Percentiles rank a stretch among this genome's conserved stretches.
Conservation (phyloP, 768 basidiomycete species). For the Agaricus bisporus region DNA sequence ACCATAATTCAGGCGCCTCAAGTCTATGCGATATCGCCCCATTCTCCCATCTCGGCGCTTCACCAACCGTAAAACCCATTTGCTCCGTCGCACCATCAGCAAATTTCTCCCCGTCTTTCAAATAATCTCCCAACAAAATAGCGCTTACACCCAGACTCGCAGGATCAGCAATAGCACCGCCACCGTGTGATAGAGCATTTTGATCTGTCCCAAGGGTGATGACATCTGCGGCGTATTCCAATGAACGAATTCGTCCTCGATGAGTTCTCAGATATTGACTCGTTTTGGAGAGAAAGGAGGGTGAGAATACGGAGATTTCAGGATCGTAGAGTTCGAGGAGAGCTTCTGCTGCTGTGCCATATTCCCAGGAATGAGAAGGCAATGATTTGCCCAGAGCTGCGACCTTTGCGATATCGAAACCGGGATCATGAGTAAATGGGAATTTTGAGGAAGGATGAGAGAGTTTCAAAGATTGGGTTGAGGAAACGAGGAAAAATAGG, state of each 20-base stretch:
- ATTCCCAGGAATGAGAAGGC: conserved; percentile 44
- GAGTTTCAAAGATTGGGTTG: too few species aligned
- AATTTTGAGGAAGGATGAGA: neutral
- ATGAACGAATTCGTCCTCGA: conserved; percentile 16
- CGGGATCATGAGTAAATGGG: conserved; percentile 26
- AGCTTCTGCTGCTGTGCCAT: conserved; percentile 34
- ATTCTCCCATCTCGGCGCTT: conserved; percentile 33
- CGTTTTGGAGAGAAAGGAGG: conserved; percentile 26
- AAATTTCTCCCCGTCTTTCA: conserved; percentile 18
- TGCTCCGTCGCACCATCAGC: conserved; percentile 25
- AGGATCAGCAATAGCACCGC: conserved; percentile 40
- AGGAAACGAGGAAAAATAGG: neutral
- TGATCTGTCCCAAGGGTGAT: conserved; percentile 29
- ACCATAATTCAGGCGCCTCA: conserved; percentile 36
- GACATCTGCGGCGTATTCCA: conserved; percentile 33
- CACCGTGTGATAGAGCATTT: conserved; percentile 29
- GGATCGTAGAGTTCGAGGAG: conserved; percentile 38
- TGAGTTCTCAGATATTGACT: conserved; percentile 16
- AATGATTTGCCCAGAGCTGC: conserved; percentile 25
- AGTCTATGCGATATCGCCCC: conserved; percentile 42
- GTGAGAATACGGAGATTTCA: conserved; percentile 32
- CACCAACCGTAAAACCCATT: conserved; percentile 25
- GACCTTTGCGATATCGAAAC: conserved; percentile 30
- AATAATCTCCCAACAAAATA: conserved; percentile 33
- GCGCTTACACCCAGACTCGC: conserved; percentile 44